Conservation (phyloP, 1,284 basidiomycete species). For the Naganishia albida region DNA sequence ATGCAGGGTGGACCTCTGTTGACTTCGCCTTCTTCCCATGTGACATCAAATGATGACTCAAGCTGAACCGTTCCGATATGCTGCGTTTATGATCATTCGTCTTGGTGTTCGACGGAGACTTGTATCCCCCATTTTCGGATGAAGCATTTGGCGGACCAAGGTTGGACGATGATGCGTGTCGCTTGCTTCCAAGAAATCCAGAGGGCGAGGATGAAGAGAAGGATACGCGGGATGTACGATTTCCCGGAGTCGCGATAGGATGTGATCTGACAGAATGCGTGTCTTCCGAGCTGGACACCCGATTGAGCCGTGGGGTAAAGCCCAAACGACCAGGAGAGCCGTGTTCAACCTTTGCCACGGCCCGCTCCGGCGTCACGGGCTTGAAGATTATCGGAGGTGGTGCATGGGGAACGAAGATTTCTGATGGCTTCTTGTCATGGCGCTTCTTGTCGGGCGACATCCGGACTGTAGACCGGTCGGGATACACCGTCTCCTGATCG, state of each 20-base stretch:
- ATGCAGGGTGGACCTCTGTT: background rate
- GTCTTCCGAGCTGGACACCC: conserved; percentile 22
- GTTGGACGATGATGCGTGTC: conserved; percentile 1
- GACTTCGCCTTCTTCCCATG: conserved; percentile 16
- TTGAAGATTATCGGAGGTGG: conserved; percentile 12
- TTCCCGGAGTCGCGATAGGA: background rate
- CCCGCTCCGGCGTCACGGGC: no score
- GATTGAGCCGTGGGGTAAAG: conserved; percentile 8
- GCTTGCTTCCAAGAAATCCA: conserved; percentile 1
- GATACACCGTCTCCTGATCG: background rate
- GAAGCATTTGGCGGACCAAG: background rate
- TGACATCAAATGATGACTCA: conserved; percentile 19
- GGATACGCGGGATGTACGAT: background rate
- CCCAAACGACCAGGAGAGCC: conserved; percentile 14
- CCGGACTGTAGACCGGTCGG: background rate
- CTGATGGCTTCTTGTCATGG: background rate
- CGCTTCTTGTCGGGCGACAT: background rate
- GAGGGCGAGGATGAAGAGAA: conserved; percentile 7
- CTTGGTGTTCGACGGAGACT: background rate
- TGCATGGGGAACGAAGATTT: conserved; percentile 22
- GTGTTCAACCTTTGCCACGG: no score
- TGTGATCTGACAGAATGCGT: background rate
- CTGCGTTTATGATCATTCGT: conserved; percentile 5
- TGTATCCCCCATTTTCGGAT: background rate
- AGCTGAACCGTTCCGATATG: conserved; percentile 16